Conservation (phyloP, 805 yeast species). For the Candida pini region DNA sequence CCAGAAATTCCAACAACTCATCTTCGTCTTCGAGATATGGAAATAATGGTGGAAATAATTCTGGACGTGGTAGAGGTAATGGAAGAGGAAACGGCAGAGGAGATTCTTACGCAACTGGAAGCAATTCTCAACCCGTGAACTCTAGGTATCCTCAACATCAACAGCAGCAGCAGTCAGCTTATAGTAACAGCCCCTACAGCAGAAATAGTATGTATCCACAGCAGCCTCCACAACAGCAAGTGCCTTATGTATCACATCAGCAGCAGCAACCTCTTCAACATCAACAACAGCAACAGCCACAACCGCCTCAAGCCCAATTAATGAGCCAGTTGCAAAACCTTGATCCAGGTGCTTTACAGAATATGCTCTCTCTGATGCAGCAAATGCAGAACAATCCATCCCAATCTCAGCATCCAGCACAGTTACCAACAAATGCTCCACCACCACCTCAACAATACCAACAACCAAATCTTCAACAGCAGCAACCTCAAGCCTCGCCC, state of each 20-base stretch:
- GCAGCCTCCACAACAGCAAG: background rate
- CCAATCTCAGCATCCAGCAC: slow-evolving; percentile 8
- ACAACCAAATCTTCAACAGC: slow-evolving; percentile 2
- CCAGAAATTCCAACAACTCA: slow-evolving; percentile 1
- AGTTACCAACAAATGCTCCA: too few species aligned
- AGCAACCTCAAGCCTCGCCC: slow-evolving; percentile 4
- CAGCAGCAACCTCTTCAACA: slow-evolving; percentile 4
- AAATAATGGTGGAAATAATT: background rate
- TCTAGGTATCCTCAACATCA: slow-evolving; percentile 4
- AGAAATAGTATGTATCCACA: too few species aligned
- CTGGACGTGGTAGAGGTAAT: slow-evolving; percentile 1
- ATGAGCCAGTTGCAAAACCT: slow-evolving; percentile 21
- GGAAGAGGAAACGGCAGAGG: slow-evolving; percentile 3
- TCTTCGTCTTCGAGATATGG: background rate
- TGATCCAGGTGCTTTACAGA: slow-evolving; percentile 30
- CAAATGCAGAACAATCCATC: slow-evolving; percentile 13
- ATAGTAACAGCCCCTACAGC: slow-evolving; percentile 14
- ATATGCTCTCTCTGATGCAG: slow-evolving; percentile 26
- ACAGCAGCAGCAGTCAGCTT: slow-evolving; percentile 7
- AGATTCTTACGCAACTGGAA: slow-evolving; percentile 11
- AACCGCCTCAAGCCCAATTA: slow-evolving; percentile 14
- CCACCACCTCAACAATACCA: slow-evolving; percentile 12
- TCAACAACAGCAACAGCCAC: slow-evolving; percentile 4
- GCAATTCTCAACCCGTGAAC: slow-evolving; percentile 12
- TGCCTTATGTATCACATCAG: too few species aligned